phyloP scores from a whole-genome alignment of 306 rosid species.

The Ammopiptanthus mongolicus region DNA sequence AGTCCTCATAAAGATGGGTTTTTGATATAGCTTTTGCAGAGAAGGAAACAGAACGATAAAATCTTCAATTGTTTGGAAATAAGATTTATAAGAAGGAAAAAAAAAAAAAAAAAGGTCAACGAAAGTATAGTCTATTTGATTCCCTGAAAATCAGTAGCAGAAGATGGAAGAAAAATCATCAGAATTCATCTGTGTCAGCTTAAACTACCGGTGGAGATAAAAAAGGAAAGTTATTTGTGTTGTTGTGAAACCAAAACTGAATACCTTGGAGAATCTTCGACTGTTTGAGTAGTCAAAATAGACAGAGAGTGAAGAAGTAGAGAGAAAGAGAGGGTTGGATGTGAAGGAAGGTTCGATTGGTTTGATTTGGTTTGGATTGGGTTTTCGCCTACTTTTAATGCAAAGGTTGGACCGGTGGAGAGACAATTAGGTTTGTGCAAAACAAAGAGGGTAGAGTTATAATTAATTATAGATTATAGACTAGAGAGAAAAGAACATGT shows the following conservation, averaged over 20 bases:
- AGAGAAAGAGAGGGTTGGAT: background rate
- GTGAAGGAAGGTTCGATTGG: background rate
- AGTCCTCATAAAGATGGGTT: background rate
- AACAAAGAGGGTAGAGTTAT: background rate
- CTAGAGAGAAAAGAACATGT: background rate
- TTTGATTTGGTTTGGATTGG: too few relatives aligned
- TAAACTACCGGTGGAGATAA: background rate
- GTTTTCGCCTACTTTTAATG: too few relatives aligned
- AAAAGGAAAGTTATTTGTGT: background rate
- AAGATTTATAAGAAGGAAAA: background rate
- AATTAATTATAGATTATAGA: too few relatives aligned
- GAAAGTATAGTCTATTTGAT: background rate
- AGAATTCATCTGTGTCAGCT: background rate
- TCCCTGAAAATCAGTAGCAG: background rate
- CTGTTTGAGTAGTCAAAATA: background rate
- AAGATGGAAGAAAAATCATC: background rate
- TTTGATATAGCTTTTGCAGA: background rate
- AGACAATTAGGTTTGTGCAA: background rate
- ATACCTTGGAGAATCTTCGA: conserved; percentile 18
- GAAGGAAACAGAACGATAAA: background rate
- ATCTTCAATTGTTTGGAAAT: background rate
- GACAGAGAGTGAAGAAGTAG: background rate
- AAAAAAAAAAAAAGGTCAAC: background rate
- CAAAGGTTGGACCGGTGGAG: background rate
- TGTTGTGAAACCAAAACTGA: background rate